phyloP scores from a whole-genome alignment of 2,329 filamentous ascomycete species.

The Penicillium corylophilum region DNA sequence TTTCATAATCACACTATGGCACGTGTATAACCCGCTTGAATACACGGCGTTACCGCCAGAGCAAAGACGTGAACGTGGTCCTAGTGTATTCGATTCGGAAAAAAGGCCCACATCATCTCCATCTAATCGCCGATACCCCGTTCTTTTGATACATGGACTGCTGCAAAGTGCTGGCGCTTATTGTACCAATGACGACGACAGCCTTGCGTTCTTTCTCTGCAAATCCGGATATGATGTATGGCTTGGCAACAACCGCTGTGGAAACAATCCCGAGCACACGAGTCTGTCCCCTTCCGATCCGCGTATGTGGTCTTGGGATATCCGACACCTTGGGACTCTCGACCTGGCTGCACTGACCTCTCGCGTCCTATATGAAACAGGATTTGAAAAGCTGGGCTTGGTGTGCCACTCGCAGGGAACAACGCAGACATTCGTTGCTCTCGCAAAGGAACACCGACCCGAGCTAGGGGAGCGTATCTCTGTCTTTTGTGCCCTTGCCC shows the following conservation, averaged over 20 bases:
- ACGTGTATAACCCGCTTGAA: slow-evolving; percentile 80
- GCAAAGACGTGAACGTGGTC: slow-evolving; percentile 51
- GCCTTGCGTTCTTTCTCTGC: slow-evolving; percentile 85
- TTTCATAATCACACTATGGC: slow-evolving; percentile 85
- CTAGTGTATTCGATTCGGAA: slow-evolving; percentile 60
- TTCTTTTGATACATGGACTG: slow-evolving; percentile 83
- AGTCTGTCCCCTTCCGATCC: slow-evolving; percentile 72
- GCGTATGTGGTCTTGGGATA: slow-evolving; percentile 96
- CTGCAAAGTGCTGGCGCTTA: slow-evolving; percentile 86
- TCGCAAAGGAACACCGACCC: slow-evolving; percentile 86
- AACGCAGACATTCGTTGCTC: slow-evolving; percentile 79
- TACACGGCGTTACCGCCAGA: slow-evolving; percentile 57
- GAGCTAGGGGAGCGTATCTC: slow-evolving; percentile 79
- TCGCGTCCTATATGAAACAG: slow-evolving; percentile 76
- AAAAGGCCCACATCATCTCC: slow-evolving; percentile 27
- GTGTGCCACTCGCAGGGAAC: slow-evolving; percentile 90
- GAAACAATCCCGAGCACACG: slow-evolving; percentile 74
- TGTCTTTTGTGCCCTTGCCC: slow-evolving; percentile 87
- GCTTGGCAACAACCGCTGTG: slow-evolving; percentile 91
- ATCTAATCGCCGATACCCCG: slow-evolving; percentile 59
- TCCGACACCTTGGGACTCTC: slow-evolving; percentile 87
- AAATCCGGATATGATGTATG: slow-evolving; percentile 94
- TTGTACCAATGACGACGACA: slow-evolving; percentile 86
- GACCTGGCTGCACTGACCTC: slow-evolving; percentile 80
- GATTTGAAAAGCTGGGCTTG: slow-evolving; percentile 77